Evolutionary conservation across 352 stramenopile species (phyloP), one percentile per base, ranked within the genome.

Genomic region (Pythium myriotylum): DNA sequence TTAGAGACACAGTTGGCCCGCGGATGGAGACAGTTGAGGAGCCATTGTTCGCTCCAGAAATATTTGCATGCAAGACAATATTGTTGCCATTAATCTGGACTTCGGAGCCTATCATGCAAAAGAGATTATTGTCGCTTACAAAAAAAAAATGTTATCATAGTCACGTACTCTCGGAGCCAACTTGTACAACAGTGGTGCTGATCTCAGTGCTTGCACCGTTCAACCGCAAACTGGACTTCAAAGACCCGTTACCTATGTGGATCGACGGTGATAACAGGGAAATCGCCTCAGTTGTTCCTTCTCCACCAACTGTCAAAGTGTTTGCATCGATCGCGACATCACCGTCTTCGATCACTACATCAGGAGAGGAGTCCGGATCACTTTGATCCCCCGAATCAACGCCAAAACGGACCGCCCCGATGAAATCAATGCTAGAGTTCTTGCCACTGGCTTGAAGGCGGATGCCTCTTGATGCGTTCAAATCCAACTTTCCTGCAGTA

Each of bases 361-460:
- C 41, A 0, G 41, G 14, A 47, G 41, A 23, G 52, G 47, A 27
- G 24, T n/a, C 29, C 8, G 51, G 26, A 32, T 10, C 47, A 23
- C 64, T 40, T 6, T 35, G 47, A 24, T 47, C 26, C 17, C 19
- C 26, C 0, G 40, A 20, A 24, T 62, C 46, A 10, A 16, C 20
- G 14, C 47, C 54, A 33, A 70, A 65, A 16, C 48, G 45, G 27
- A 70, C 62, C 23, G 32, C 29, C 3, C 62, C 62, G 13, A 53
- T 37, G 10, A 70, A 27, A 20, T 22, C 42, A 17, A 54, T 61
- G 16, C 20, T 58, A 3, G 53, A 61, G 20, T 70, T 60, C 32
- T 26, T 26, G 17, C 23, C 42, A 2, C 14, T 35, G 1, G 47
- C 20, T 24, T 33, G 37, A 14, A 68, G 29, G 22, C 14, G 39